Percentiles rank a stretch among this genome's conserved stretches.
Conservation (phyloP, 1,139 yeast genomes). For the Taphrina populina region DNA sequence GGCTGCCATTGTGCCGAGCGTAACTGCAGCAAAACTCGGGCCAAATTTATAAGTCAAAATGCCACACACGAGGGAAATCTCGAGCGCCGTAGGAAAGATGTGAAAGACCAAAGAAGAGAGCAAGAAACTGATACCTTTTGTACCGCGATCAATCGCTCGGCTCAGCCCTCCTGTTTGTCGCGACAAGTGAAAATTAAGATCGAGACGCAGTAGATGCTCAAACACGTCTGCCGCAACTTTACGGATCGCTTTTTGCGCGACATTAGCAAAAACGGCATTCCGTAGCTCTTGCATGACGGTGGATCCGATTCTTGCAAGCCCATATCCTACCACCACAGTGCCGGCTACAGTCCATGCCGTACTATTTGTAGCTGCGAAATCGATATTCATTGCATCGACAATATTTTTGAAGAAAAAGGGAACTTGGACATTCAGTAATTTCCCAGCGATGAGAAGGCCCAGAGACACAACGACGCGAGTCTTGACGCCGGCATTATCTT, state of each 20-base stretch:
- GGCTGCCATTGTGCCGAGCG: conserved; percentile 80
- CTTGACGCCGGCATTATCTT: conserved; percentile 64
- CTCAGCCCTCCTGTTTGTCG: conserved; percentile 96
- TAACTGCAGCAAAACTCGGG: conserved; percentile 79
- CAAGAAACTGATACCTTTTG: conserved; percentile 93
- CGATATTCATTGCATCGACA: conserved; percentile 88
- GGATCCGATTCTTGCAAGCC: conserved; percentile 91
- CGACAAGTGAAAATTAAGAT: conserved; percentile 82
- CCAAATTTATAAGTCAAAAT: conserved; percentile 89
- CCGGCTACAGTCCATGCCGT: conserved; percentile 61
- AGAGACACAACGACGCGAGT: conserved; percentile 75
- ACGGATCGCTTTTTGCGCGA: conserved; percentile 91
- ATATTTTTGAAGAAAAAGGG: conserved; percentile 90
- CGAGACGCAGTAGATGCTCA: conserved; percentile 75
- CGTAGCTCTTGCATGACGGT: conserved; percentile 90
- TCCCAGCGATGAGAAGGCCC: conserved; percentile 69
- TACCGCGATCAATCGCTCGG: conserved; percentile 95
- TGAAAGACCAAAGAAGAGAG: conserved; percentile 95
- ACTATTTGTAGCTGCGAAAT: conserved; percentile 69
- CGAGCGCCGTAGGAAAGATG: conserved; percentile 87
- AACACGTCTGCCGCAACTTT: conserved; percentile 87
- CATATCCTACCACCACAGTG: conserved; percentile 75
- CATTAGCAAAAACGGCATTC: conserved; percentile 92
- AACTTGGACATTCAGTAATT: conserved; percentile 81
- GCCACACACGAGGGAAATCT: conserved; percentile 89